Evolutionary conservation across 2,329 filamentous ascomycete genomes (phyloP).

Genomic region (Alternaria brassicicola): DNA sequence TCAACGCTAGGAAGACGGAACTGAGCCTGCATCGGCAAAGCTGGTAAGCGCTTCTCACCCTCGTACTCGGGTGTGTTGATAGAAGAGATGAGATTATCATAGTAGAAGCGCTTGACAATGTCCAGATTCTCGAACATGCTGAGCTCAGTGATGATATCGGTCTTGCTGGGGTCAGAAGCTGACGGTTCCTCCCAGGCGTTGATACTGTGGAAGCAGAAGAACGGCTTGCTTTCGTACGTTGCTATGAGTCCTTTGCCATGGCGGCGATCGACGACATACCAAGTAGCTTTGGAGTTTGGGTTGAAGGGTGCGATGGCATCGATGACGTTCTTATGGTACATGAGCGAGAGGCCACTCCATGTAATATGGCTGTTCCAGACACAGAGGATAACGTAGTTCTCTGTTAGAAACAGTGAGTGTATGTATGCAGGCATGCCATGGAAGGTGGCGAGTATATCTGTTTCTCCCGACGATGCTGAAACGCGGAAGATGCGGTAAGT

Average conservation of each 20-base stretch:
- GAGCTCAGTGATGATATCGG: constrained; percentile 69
- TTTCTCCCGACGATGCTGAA: constrained; percentile 66
- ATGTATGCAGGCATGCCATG: constrained; percentile 69
- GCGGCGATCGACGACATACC: constrained; percentile 76
- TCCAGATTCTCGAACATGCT: constrained; percentile 68
- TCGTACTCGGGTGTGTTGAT: constrained; percentile 18
- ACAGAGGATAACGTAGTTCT: constrained; percentile 74
- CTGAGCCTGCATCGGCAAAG: constrained; percentile 39
- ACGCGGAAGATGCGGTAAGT: constrained; percentile 74
- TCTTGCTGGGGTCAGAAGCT: constrained; percentile 40
- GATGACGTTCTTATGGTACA: constrained; percentile 70
- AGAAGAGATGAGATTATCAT: constrained; percentile 50
- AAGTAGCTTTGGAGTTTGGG: constrained; percentile 61
- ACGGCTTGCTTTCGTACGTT: constrained; percentile 69
- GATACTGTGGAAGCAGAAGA: constrained; percentile 80
- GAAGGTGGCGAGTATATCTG: constrained; percentile 74
- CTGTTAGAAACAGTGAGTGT: constrained; percentile 80
- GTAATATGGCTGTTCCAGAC: constrained; percentile 70
- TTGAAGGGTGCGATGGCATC: constrained; percentile 72
- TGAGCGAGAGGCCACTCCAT: constrained; percentile 63
- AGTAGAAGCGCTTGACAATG: constrained; percentile 70
- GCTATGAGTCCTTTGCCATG: constrained; percentile 69
- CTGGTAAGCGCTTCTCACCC: constrained; percentile 34
- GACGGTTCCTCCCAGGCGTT: constrained; percentile 74
- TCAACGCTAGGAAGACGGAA: constrained; percentile 45